Percentiles rank a stretch among this genome's conserved stretches.
Evolutionary conservation across 257 asterid genomes (phyloP).

Genomic region (Thymus quinquecostatus): DNA sequence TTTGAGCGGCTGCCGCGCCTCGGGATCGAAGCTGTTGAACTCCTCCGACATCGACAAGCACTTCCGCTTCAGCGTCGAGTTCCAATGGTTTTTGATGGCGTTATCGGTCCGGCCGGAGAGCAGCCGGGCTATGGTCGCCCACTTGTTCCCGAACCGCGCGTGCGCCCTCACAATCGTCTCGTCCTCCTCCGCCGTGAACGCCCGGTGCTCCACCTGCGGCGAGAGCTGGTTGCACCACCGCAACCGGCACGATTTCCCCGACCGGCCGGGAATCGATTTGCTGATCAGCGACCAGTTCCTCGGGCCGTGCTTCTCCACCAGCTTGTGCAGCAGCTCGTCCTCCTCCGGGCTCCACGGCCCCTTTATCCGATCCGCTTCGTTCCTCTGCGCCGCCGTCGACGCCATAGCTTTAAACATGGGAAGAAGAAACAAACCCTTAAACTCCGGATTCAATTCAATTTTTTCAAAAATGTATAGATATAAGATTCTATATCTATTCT

Average conservation of each 20-base stretch:
- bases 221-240: constrained; percentile 93
- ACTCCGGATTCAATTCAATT: background rate
- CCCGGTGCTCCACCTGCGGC: constrained; percentile 79
- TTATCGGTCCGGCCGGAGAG: constrained; percentile 78
- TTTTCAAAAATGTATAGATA: background rate
- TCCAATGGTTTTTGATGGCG: constrained; percentile 87
- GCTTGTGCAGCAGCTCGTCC: constrained; percentile 56
- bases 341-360: constrained; percentile 96
- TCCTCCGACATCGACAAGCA: constrained; percentile 72
- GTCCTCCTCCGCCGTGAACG: constrained; percentile 72
- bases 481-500: constrained; percentile 16
- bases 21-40: constrained; percentile 59
- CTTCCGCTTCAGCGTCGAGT: constrained; percentile 84
- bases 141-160: constrained; percentile 69
- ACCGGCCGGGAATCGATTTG: constrained; percentile 72
- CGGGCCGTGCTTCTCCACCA: constrained; percentile 76
- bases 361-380: constrained; percentile 68
- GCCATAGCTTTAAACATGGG: constrained; percentile 35
- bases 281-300: constrained; percentile 87
- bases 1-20: constrained; percentile 56
- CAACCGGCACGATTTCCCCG: constrained; percentile 77
- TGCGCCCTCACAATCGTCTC: constrained; percentile 73
- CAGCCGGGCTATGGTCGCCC: constrained; percentile 80
- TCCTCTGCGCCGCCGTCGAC: constrained; percentile 38
- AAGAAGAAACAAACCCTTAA: background rate